Base-by-base conservation (phyloP, 2,329 filamentous ascomycete species). In the Endocalyx cinctus region DNA sequence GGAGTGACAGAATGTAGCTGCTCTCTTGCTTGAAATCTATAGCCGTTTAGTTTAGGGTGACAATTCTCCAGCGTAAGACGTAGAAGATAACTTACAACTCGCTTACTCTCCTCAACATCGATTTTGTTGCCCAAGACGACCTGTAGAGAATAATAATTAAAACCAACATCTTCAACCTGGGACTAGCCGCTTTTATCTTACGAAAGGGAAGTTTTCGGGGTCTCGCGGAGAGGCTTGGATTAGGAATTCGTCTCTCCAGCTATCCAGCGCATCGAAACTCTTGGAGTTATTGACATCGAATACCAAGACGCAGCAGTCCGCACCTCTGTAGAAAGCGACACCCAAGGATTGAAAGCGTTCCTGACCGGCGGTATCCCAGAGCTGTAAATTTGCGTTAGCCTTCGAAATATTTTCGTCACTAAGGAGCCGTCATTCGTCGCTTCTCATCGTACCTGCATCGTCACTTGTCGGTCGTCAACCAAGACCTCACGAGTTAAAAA, bases 281-380 rank as follows among this genome's bases (percentile, higher is more conserved):
- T 98, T 98, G 42, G 89, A 85, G 63, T 96, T 97, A 71, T 98
- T 98, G 64, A 98, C 90, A 58, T 98, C 90, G 70, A 92, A 97
- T 33, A 97, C 90, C 34, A 98, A 73, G 39, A 97, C 90, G 60
- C 92, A 97, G 76, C 90, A 97, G 70, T 98, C 90, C 49, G 92
- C 90, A 44, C 90, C 90, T 44, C 90, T 79, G 69, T 98, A 98
- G 67, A 98, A 98, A 30, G 90, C 92, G 27, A 98, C 90, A 34
- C 92, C 90, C 50, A 98, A 73, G 23, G 89, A 96, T 66, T 98
- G 90, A 64, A 98, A 98, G 43, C 90, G 83, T 64, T 98, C 90
- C 63, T 98, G 90, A 18, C 90, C 90, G 14, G 90, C 90, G 3
- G 90, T 98, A 60, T 98, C 90, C 90, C 90, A 98, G 22, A 98